Conservation (phyloP, 768 basidiomycete genomes). For the Suillus decipiens region DNA sequence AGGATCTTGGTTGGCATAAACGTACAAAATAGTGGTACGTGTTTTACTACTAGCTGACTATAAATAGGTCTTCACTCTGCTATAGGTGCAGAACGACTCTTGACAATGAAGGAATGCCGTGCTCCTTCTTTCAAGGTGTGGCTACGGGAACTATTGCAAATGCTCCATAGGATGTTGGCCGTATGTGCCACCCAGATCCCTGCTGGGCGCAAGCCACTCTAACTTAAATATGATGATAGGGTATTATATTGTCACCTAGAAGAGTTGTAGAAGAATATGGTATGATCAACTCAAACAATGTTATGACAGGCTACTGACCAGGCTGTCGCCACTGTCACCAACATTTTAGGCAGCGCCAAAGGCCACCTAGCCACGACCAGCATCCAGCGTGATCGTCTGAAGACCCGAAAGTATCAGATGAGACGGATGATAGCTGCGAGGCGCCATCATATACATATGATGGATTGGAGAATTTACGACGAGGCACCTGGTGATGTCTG, state of each 20-base stretch:
- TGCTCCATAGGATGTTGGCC: background rate
- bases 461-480: constrained; percentile 11
- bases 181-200: background rate
- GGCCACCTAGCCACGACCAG: constrained; percentile 23
- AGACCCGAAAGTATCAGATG: constrained; percentile 21
- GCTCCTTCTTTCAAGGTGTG: background rate
- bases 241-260: background rate
- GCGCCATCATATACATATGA: constrained; percentile 26
- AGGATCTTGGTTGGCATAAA: background rate
- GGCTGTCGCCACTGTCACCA: constrained; percentile 27
- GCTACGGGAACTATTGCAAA: background rate
- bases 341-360: constrained; percentile 26
- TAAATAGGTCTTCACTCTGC: background rate
- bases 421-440: constrained; percentile 26
- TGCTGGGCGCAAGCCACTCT: background rate
- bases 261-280: background rate
- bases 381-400: constrained; percentile 21
- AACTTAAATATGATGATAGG: background rate
- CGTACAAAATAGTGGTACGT: background rate
- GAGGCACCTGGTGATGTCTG: constrained; percentile 11
- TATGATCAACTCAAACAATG: background rate
- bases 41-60: background rate
- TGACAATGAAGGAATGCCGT: background rate
- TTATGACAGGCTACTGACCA: background rate
- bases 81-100: background rate